A percentile compares a stretch with the other conserved stretches of the same genome.
phyloP scores from a whole-genome alignment of 208 protist genomes.

The Trypanosoma lewisi region DNA sequence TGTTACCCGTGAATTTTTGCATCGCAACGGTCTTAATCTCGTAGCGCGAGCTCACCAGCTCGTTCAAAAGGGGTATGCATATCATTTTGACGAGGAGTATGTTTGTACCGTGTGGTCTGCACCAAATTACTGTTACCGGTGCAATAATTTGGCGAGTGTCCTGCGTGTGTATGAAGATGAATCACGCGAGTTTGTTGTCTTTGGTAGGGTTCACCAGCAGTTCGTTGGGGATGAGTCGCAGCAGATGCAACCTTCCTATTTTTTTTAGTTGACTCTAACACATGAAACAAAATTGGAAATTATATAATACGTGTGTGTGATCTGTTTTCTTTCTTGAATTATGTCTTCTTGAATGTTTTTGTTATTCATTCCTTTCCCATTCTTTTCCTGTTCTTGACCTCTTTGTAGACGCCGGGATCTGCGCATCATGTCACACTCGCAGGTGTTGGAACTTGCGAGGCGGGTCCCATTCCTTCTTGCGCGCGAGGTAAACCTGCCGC shows the following conservation, averaged over 20 bases:
- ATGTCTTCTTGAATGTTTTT: background rate
- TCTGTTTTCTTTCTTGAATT: conserved; percentile 14
- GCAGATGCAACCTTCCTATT: conserved; percentile 54
- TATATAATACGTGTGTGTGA: background rate
- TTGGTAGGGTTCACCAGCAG: conserved; percentile 74
- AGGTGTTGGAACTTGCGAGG: conserved; percentile 6
- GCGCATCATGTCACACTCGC: conserved; percentile 5
- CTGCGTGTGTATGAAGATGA: conserved; percentile 90
- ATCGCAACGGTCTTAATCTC: conserved; percentile 81
- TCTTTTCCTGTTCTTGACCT: background rate
- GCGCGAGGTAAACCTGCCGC: conserved; percentile 7
- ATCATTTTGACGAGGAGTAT: conserved; percentile 84
- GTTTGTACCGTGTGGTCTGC: conserved; percentile 97
- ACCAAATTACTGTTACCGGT: conserved; percentile 98
- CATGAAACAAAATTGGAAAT: background rate
- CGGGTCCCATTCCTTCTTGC: conserved; percentile 7
- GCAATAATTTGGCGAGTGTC: conserved; percentile 94
- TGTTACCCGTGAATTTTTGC: conserved; percentile 78
- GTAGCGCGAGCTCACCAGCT: conserved; percentile 91
- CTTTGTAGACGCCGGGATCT: background rate
- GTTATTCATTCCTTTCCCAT: conserved; percentile 1
- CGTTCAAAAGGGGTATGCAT: conserved; percentile 89
- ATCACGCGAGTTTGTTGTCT: conserved; percentile 83
- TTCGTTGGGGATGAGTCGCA: conserved; percentile 33
- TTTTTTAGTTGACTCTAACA: conserved; percentile 36